A percentile compares a stretch with the other conserved stretches of the same genome.
Evolutionary conservation across 1,284 basidiomycete species (phyloP).

Genomic region (Volvariella volvacea): DNA sequence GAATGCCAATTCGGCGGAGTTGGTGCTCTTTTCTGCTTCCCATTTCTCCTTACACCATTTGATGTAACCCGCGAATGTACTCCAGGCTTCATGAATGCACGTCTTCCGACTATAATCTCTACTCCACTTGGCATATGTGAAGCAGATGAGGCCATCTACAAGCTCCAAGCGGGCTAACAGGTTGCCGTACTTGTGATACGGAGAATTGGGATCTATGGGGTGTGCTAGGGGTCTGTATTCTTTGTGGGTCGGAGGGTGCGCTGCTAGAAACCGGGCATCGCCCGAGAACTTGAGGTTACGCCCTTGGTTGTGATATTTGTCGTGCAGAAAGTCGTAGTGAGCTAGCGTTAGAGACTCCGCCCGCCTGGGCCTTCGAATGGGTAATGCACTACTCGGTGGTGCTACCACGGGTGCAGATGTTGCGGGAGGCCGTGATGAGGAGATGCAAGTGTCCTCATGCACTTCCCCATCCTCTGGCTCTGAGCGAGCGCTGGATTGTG

Average conservation of each 20-base stretch:
- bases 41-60: constrained; percentile 64
- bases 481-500: constrained; percentile 25
- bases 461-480: constrained; percentile 58
- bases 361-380: constrained; percentile 58
- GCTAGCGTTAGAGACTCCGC: constrained; percentile 10
- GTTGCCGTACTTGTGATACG: constrained; percentile 65
- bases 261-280: constrained; percentile 66
- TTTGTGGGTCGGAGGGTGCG: constrained; percentile 54
- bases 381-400: constrained; percentile 34
- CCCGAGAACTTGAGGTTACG: constrained; percentile 71
- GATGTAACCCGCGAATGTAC: constrained; percentile 55
- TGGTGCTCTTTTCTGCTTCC: constrained; percentile 50
- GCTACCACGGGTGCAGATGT: constrained; percentile 20
- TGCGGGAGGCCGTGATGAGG: constrained; percentile 10
- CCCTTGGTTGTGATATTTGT: constrained; percentile 55
- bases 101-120: constrained; percentile 47
- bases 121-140: constrained; percentile 68
- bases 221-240: constrained; percentile 54
- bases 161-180: constrained; percentile 70
- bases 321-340: constrained; percentile 47
- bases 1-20: constrained; percentile 67
- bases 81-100: constrained; percentile 54
- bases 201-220: constrained; percentile 55
- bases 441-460: constrained; percentile 29
- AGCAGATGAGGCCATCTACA: constrained; percentile 65